phyloP scores from a whole-genome alignment of 345 rosid genomes.

The Nephelium lappaceum region DNA sequence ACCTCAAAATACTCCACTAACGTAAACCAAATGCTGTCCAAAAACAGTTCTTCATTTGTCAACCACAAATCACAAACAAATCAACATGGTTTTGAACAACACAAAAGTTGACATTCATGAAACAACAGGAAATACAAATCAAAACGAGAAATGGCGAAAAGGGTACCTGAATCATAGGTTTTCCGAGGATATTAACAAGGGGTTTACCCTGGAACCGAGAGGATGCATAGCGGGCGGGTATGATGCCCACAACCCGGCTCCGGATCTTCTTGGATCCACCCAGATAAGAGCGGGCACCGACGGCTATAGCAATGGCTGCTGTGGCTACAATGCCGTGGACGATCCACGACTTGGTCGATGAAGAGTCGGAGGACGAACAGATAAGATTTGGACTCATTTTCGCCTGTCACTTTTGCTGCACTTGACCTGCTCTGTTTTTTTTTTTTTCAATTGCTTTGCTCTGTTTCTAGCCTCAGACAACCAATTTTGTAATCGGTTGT shows the following conservation, averaged over 20 bases:
- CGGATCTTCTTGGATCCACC: slow-evolving; percentile 60
- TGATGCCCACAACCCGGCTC: slow-evolving; percentile 85
- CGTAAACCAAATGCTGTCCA: neutral
- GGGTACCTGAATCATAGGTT: slow-evolving; percentile 97
- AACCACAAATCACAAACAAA: neutral
- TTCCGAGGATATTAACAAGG: slow-evolving; percentile 79
- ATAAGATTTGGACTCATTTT: slow-evolving; percentile 33
- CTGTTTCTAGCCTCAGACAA: neutral
- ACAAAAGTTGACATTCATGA: neutral
- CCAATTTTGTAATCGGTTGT: no score
- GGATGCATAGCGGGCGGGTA: slow-evolving; percentile 95
- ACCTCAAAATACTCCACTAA: neutral
- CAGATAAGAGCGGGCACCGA: slow-evolving; percentile 67
- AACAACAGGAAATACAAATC: neutral
- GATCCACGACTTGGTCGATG: slow-evolving; percentile 63
- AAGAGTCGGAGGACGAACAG: slow-evolving; percentile 37
- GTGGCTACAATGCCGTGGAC: slow-evolving; percentile 70
- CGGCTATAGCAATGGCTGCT: slow-evolving; percentile 64
- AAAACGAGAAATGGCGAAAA: neutral
- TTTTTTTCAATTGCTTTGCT: neutral
- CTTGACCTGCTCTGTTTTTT: neutral
- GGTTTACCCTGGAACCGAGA: slow-evolving; percentile 94
- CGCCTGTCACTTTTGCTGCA: neutral
- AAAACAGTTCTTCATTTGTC: neutral
- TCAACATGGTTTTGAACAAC: neutral